Base-by-base conservation (phyloP, 2,329 filamentous ascomycete species). In the Cercospora zeina region DNA sequence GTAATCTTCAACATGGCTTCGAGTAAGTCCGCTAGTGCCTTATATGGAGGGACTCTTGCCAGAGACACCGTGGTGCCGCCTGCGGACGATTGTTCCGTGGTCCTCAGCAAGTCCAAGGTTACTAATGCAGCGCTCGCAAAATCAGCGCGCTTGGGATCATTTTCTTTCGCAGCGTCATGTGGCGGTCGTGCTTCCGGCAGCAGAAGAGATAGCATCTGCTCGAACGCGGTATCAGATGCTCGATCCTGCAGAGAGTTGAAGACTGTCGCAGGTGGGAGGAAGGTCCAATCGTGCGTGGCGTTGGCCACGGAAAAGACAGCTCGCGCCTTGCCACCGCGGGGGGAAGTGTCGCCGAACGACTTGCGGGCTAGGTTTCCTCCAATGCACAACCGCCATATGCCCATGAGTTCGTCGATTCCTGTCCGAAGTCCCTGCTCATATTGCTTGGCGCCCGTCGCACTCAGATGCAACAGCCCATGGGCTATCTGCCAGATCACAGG, bases 61-160 rank as follows among this genome's bases (percentile, higher is more conserved):
- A 54, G 31, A 10, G 49, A 24, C 6, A 49, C n/a, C n/a, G 36
- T 30, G n/a, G 16, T 19, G 2, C 49, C 58, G 8, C 31, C 58
- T 16, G 19, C 11, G n/a, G 27, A 36, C n/a, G 24, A 11, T 19
- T 33, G 21, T 37, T 36, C 11, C 21, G 30, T 36, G 21, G 1
- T 19, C 16, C 49, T 57, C n/a, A 69, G 55, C 8, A 69, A 31
- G 37, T 68, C 64, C 16, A 67, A 58, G 11, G 68, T 70, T 24
- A 68, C 13, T 30, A 69, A 42, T 14, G 67, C 69, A 37, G 68
- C 49, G 54, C 65, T 68, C 8, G 65, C 61, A 57, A 62, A 69
- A 58, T 70, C 67, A 16, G 36, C 10, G 5, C 45, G 59, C 54
- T 21, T 21, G 36, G 62, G 33, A 53, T 62, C 47, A n/a, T 27